Evolutionary conservation across 441 rosid genomes (phyloP).

Genomic region (Capsella rubella): DNA sequence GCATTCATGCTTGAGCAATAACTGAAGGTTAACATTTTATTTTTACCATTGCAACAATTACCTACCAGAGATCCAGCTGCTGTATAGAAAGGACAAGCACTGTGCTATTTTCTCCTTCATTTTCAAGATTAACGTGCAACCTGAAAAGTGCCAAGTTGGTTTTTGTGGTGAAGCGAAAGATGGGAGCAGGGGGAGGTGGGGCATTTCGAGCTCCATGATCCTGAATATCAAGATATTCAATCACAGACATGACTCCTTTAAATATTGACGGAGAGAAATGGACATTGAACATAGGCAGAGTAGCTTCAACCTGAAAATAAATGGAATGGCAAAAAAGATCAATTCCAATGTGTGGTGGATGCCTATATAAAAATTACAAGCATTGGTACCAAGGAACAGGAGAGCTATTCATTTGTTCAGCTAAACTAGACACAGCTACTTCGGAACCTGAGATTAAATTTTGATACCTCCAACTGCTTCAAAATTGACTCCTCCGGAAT

Average conservation of each 20-base stretch:
- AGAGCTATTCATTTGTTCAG: slow-evolving; percentile 20
- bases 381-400: slow-evolving; percentile 5
- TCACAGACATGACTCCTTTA: slow-evolving; percentile 60
- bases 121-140: slow-evolving; percentile 69
- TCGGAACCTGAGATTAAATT: slow-evolving; percentile 30
- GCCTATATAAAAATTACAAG: slow-evolving; percentile 12
- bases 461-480: slow-evolving; percentile 84
- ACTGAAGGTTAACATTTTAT: slow-evolving; percentile 4
- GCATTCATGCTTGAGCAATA: slow-evolving; percentile 22
- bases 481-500: slow-evolving; percentile 72
- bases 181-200: slow-evolving; percentile 44
- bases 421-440: slow-evolving; percentile 31
- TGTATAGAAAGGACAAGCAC: slow-evolving; percentile 55
- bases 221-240: slow-evolving; percentile 56
- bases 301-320: slow-evolving; percentile 66
- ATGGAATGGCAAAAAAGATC: slow-evolving; percentile 23
- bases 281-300: slow-evolving; percentile 52
- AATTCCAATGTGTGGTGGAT: slow-evolving; percentile 18
- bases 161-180: slow-evolving; percentile 55
- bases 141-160: slow-evolving; percentile 59
- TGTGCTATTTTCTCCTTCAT: slow-evolving; percentile 73
- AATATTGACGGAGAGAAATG: slow-evolving; percentile 68
- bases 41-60: slow-evolving; percentile 11
- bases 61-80: slow-evolving; percentile 64
- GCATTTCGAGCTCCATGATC: slow-evolving; percentile 48